A percentile compares a stretch with the other conserved stretches of the same genome.
These are phyloP conservation scores for Coleophoma eucalyptorum DNA, from an alignment of 2,329 filamentous ascomycete genomes.

Conservation along the genomic window DNA sequence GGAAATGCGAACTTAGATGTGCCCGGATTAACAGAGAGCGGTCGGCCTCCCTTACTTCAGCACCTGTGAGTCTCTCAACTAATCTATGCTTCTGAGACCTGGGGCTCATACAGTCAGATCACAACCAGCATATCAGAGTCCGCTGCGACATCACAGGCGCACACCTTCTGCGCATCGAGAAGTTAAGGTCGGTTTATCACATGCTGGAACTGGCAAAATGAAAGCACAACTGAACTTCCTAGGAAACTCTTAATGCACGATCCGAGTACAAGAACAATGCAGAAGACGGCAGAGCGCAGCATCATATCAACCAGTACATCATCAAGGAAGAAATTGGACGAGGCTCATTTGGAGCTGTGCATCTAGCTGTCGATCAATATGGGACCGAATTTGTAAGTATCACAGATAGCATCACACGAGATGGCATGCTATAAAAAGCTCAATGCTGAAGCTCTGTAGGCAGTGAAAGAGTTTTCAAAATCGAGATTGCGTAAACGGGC, in stretches of 20 bases:
- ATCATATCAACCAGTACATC: slow-evolving; percentile 90
- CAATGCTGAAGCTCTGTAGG: slow-evolving; percentile 47
- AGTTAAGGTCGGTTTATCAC: slow-evolving; percentile 50
- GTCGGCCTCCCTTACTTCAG: slow-evolving; percentile 31
- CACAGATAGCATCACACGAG: not conserved
- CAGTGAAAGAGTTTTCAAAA: slow-evolving; percentile 97
- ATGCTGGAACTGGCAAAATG: no score
- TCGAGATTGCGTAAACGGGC: slow-evolving; percentile 82
- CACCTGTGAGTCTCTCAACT: slow-evolving; percentile 23
- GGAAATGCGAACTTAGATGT: slow-evolving; percentile 44
- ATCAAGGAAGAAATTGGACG: slow-evolving; percentile 96
- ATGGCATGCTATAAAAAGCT: not conserved
- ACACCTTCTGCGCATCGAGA: slow-evolving; percentile 54
- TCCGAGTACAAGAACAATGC: slow-evolving; percentile 85
- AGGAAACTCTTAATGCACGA: slow-evolving; percentile 90
- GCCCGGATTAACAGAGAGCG: slow-evolving; percentile 30
- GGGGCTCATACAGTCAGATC: slow-evolving; percentile 36
- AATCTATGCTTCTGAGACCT: slow-evolving; percentile 27
- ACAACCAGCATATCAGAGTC: slow-evolving; percentile 44
- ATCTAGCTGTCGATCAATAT: slow-evolving; percentile 85
- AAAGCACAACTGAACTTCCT: slow-evolving; percentile 1
- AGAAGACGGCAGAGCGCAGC: slow-evolving; percentile 74
- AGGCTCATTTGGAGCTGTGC: slow-evolving; percentile 91
- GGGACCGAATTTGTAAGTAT: slow-evolving; percentile 83
- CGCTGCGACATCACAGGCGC: slow-evolving; percentile 61